A percentile compares a stretch with the other conserved stretches of the same genome.
These are phyloP conservation scores for Collybia sordida DNA, from an alignment of 768 basidiomycete genomes.

Conservation along the genomic window DNA sequence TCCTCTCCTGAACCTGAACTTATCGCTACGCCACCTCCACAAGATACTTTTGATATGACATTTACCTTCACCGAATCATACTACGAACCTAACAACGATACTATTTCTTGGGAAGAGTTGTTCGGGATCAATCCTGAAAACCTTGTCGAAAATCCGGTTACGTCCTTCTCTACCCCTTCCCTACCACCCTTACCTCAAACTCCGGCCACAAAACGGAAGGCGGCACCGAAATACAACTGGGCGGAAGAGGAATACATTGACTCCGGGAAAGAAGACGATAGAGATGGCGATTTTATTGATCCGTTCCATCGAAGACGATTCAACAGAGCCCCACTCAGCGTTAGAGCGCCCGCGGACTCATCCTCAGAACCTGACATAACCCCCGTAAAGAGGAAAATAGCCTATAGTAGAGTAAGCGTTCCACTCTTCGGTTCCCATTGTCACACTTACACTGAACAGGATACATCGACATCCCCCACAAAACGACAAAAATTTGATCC, in stretches of 20 bases:
- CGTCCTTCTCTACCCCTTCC: too few relatives aligned
- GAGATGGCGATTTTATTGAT: constrained; percentile 10
- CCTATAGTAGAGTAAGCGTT: neutral
- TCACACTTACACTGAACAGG: neutral
- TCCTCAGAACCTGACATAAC: neutral
- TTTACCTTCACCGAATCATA: neutral
- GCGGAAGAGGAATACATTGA: constrained; percentile 1
- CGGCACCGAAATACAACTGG: too few relatives aligned
- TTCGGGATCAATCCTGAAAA: neutral
- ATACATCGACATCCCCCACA: neutral
- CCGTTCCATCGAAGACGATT: neutral
- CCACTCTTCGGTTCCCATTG: neutral
- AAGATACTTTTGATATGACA: neutral
- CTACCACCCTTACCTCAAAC: neutral
- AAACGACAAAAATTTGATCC: constrained; percentile 15
- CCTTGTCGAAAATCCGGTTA: too few relatives aligned
- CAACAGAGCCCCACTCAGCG: neutral
- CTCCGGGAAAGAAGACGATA: constrained; percentile 5
- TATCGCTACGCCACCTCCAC: neutral
- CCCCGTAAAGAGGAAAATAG: constrained; percentile 8
- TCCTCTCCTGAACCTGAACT: neutral
- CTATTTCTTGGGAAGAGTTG: neutral
- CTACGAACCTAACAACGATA: neutral
- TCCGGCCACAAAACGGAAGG: neutral
- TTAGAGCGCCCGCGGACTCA: neutral